Evolutionary conservation across 768 basidiomycete genomes (phyloP).

Genomic region (Mycena venus): DNA sequence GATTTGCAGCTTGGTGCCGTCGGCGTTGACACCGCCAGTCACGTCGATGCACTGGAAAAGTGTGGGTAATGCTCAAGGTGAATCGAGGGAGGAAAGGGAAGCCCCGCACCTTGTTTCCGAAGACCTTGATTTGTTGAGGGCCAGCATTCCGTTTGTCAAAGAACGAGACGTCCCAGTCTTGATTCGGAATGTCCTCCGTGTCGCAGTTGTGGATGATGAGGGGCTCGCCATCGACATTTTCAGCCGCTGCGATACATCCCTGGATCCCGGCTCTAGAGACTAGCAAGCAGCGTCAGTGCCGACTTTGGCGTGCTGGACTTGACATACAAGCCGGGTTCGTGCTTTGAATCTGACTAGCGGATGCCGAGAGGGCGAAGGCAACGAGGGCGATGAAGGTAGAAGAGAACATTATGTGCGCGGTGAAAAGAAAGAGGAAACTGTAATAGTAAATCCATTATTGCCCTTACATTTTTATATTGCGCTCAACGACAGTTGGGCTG

Average conservation of each 20-base stretch:
- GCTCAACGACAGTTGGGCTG: too few relatives aligned
- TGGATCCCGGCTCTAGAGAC: not conserved
- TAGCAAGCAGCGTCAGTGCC: too few relatives aligned
- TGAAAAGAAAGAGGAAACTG: too few relatives aligned
- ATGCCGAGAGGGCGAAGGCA: not conserved
- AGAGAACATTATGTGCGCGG: too few relatives aligned
- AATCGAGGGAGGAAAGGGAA: not conserved
- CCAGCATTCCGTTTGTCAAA: not conserved
- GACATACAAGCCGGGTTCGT: not conserved
- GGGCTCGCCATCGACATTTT: not conserved
- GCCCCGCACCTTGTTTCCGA: not conserved
- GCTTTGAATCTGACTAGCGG: not conserved
- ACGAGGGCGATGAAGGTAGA: not conserved
- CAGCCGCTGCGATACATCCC: not conserved
- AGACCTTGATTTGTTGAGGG: not conserved
- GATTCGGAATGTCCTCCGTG: not conserved
- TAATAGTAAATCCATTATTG: too few relatives aligned
- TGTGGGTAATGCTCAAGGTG: too few relatives aligned
- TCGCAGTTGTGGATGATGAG: not conserved
- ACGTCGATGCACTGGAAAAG: not conserved
- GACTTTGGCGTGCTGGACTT: not conserved
- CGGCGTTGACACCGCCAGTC: not conserved
- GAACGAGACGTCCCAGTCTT: not conserved
- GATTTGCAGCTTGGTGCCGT: not conserved
- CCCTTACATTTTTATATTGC: too few relatives aligned